Percentiles rank a stretch among this genome's conserved stretches.
phyloP scores from a whole-genome alignment of 345 rosid species.

The Leavenworthia alabamica region DNA sequence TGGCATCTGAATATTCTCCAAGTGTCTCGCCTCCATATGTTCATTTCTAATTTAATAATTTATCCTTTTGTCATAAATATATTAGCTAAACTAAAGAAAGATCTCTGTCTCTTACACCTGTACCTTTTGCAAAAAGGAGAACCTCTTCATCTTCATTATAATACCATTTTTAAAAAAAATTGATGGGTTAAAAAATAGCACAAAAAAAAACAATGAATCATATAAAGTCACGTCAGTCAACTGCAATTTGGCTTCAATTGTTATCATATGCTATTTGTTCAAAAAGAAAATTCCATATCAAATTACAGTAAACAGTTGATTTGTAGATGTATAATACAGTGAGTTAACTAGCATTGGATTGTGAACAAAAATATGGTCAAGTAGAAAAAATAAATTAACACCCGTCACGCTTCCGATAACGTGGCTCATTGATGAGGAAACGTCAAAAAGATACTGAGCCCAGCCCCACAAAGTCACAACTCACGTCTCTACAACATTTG shows the following conservation, averaged over 20 bases:
- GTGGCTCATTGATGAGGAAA: slow-evolving; percentile 24
- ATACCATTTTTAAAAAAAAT: too few relatives aligned
- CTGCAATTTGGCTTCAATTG: background rate
- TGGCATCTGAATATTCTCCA: slow-evolving; percentile 16
- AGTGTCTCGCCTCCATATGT: slow-evolving; percentile 4
- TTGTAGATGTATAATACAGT: background rate
- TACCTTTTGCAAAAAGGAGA: background rate
- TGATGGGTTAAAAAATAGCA: background rate
- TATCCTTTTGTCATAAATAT: background rate
- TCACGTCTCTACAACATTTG: background rate
- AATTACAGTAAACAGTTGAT: background rate
- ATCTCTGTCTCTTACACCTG: slow-evolving; percentile 1
- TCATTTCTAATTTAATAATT: background rate
- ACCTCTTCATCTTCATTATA: background rate
- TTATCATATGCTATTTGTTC: background rate
- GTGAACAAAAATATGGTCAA: background rate
- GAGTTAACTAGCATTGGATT: background rate
- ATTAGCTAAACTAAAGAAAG: background rate
- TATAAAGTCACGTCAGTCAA: background rate
- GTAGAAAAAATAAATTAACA: background rate
- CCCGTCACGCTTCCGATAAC: slow-evolving; percentile 16
- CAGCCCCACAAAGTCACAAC: slow-evolving; percentile 14
- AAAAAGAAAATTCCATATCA: background rate
- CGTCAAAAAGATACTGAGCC: slow-evolving; percentile 23
- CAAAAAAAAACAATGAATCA: background rate